Conservation (phyloP, 345 rosid species). For the Dipteronia dyeriana region DNA sequence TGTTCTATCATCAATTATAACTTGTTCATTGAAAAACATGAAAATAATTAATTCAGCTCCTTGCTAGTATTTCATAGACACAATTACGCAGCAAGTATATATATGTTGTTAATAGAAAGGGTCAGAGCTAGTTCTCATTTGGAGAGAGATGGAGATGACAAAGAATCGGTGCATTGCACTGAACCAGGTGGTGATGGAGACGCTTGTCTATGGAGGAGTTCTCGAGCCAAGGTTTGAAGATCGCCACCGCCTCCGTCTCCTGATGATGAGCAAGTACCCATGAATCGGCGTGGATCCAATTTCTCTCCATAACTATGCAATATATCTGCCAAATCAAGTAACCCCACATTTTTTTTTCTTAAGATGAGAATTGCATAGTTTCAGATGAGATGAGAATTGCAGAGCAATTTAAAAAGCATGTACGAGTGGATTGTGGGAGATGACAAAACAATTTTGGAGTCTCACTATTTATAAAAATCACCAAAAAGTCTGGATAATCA, state of each 20-base stretch:
- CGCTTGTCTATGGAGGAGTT: conserved; percentile 68
- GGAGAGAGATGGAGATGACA: conserved; percentile 54
- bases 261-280: conserved; percentile 39
- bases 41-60: conserved; percentile 36
- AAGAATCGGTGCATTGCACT: conserved; percentile 41
- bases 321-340: too few species aligned
- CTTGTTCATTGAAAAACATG: conserved; percentile 24
- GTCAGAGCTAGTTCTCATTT: conserved; percentile 39
- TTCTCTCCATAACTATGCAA: too few species aligned
- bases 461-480: too few species aligned
- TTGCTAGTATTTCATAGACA: conserved; percentile 18
- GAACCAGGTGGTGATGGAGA: conserved; percentile 56
- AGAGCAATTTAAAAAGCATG: too few species aligned
- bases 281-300: conserved; percentile 67
- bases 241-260: conserved; percentile 49
- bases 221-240: conserved; percentile 79
- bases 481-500: too few species aligned
- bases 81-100: conserved; percentile 20
- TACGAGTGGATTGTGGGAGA: too few species aligned
- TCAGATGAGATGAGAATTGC: too few species aligned
- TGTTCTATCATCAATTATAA: conserved; percentile 17
- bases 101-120: neutral
- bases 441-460: too few species aligned
- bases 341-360: too few species aligned
- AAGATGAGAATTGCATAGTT: too few species aligned